Evolutionary conservation across 2,329 filamentous ascomycete species (phyloP), one percentile per base, ranked within the genome.

Genomic region (Calonectria pseudoturangicola): DNA sequence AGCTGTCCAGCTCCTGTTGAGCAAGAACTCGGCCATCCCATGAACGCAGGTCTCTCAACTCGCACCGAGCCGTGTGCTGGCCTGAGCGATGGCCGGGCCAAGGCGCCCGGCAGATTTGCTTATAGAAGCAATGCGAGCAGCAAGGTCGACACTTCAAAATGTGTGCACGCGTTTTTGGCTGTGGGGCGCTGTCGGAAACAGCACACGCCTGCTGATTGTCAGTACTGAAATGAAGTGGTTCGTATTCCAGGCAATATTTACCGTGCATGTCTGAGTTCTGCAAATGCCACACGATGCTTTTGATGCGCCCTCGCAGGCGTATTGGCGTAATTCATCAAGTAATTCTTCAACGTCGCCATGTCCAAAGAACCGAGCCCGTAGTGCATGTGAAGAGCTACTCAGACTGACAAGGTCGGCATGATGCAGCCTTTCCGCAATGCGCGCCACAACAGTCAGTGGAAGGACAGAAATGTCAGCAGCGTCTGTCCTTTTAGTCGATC

Each of bases 91-190:
- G n/a, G 3, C n/a, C n/a, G 13, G 1, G 18, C 51, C 54, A 58
- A 39, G 54, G 33, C 1, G 18, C 5, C 12, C 39, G 21, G 21
- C 54, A 41, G n/a, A 60, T 60, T 25, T 41, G 7, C 10, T 18
- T 41, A 21, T 60, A 60, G 54, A 60, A 60, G 33, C 54, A 60
- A 27, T 41, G 36, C 4, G 54, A 60, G 36, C 54, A 60, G 21
- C 54, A 60, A 18, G 54, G 54, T 0, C 54, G 33, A 15, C 54
- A 60, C 21, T 60, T 60, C 12, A 18, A 16, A 18, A 60, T 60
- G 13, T 60, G 54, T 10, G 39, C 21, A 6, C 21, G 33, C 16
- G 54, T 60, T 15, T 60, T 60, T 15, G 54, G 54, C 9, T 60
- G n/a, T 21, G 39, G 33, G 3, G 36, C 39, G 39, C 8, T 41